Evolutionary conservation across 2,329 filamentous ascomycete species (phyloP).

Genomic region (Alternaria sp.): DNA sequence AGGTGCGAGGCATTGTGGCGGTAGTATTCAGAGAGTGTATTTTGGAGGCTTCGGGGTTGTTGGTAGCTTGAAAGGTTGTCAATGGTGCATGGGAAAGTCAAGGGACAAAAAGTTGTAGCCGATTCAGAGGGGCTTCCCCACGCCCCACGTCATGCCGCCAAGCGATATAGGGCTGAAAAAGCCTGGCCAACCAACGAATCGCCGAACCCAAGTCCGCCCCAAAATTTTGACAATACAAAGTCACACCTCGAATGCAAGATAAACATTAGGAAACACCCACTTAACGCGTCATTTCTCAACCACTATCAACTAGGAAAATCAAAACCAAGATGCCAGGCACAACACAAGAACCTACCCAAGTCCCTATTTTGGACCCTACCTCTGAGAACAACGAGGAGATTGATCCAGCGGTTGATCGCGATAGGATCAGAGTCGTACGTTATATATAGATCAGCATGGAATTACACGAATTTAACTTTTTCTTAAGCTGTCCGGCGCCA

Average conservation of each 20-base stretch:
- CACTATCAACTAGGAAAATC: background rate
- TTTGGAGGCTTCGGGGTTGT: background rate
- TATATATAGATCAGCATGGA: no score
- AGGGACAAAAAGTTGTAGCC: constrained; percentile 33
- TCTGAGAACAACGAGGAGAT: constrained; percentile 42
- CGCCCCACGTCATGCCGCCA: constrained; percentile 37
- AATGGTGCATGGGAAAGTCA: constrained; percentile 1
- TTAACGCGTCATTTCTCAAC: background rate
- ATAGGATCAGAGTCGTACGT: constrained; percentile 58
- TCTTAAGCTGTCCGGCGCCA: constrained; percentile 84
- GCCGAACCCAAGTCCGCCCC: constrained; percentile 32
- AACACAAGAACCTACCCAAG: constrained; percentile 30
- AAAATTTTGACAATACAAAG: constrained; percentile 42
- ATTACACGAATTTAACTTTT: constrained; percentile 5
- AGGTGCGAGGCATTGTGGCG: constrained; percentile 66
- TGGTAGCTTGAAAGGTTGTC: background rate
- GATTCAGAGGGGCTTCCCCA: constrained; percentile 29
- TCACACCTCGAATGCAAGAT: constrained; percentile 22
- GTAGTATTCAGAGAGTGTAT: background rate
- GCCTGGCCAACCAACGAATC: constrained; percentile 33
- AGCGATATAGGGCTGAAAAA: constrained; percentile 44
- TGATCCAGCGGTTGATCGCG: constrained; percentile 50
- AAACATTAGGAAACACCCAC: constrained; percentile 1
- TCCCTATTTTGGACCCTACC: constrained; percentile 36
- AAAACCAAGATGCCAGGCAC: constrained; percentile 32